These are phyloP conservation scores for Pseudogymnoascus destructans DNA, from an alignment of 2,329 filamentous ascomycete genomes.

Conservation along the genomic window DNA sequence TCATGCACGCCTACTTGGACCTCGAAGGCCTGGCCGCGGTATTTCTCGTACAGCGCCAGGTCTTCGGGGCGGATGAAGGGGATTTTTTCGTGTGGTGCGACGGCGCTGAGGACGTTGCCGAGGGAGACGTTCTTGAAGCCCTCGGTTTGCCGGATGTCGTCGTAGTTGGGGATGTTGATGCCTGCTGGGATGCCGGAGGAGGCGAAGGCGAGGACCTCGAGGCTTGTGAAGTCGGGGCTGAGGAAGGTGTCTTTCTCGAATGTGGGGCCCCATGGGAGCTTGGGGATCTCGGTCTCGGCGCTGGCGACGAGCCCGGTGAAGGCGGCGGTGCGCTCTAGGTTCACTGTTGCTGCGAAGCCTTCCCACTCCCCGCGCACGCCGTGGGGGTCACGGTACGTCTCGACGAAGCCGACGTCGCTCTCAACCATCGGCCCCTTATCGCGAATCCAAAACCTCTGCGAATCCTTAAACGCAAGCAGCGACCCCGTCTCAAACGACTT, in stretches of 20 bases:
- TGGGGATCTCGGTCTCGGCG: constrained; percentile 71
- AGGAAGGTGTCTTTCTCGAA: constrained; percentile 97
- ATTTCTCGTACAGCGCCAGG: constrained; percentile 64
- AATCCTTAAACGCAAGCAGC: constrained; percentile 65
- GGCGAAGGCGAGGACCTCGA: constrained; percentile 80
- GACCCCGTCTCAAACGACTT: constrained; percentile 65
- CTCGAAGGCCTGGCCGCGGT: constrained; percentile 80
- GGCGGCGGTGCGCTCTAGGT: constrained; percentile 76
- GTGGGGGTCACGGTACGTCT: constrained; percentile 73
- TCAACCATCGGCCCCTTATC: constrained; percentile 73
- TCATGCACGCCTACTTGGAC: constrained; percentile 94
- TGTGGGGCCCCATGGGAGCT: constrained; percentile 73
- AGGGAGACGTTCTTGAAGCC: constrained; percentile 92
- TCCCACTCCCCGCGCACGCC: constrained; percentile 77
- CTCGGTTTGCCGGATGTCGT: constrained; percentile 65
- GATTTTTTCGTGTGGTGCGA: constrained; percentile 81
- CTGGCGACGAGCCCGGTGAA: constrained; percentile 75
- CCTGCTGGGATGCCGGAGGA: constrained; percentile 33
- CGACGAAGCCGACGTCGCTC: constrained; percentile 71
- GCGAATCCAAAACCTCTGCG: constrained; percentile 68
- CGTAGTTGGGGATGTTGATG: constrained; percentile 45
- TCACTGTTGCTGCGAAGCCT: constrained; percentile 73
- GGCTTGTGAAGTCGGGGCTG: constrained; percentile 86
- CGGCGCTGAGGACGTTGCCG: constrained; percentile 83
- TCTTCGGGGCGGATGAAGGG: constrained; percentile 78